Conservation (phyloP, 805 yeast genomes). For the Clavispora vitiphila region DNA sequence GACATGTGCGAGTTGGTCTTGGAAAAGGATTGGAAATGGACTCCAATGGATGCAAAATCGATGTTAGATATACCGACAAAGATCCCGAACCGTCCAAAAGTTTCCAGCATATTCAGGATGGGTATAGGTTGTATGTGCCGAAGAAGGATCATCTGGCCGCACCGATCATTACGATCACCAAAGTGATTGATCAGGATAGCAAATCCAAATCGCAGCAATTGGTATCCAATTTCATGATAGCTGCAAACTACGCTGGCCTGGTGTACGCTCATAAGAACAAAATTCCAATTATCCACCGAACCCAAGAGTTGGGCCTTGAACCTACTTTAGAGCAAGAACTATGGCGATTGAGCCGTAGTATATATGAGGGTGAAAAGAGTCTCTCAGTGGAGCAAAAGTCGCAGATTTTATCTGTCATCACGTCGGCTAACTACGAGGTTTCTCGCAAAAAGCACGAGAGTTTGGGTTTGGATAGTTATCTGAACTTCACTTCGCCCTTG, state of each 20-base stretch:
- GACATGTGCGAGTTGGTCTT: slow-evolving; percentile 17
- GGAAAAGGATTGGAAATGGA: slow-evolving; percentile 20
- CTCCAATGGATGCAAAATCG: slow-evolving; percentile 12
- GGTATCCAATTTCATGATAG: slow-evolving; percentile 82
- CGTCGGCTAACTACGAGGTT: slow-evolving; percentile 48
- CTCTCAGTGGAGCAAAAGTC: slow-evolving; percentile 38
- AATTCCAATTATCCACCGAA: slow-evolving; percentile 50
- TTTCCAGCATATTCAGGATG: slow-evolving; percentile 7
- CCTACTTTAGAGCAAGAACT: slow-evolving; percentile 21
- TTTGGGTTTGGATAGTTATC: slow-evolving; percentile 57
- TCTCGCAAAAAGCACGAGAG: slow-evolving; percentile 50
- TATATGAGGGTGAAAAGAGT: slow-evolving; percentile 10
- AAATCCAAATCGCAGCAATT: slow-evolving; percentile 50
- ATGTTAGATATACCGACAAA: slow-evolving; percentile 8
- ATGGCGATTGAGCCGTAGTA: slow-evolving; percentile 15
- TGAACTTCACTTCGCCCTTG: slow-evolving; percentile 61
- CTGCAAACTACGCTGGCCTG: slow-evolving; percentile 64
- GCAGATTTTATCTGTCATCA: slow-evolving; percentile 41
- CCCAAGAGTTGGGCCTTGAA: slow-evolving; percentile 27
- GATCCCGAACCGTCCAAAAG: neutral
- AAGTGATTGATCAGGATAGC: slow-evolving; percentile 14
- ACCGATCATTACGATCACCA: slow-evolving; percentile 10
- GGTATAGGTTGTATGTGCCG: slow-evolving; percentile 9
- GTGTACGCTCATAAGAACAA: slow-evolving; percentile 35
- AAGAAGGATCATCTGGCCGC: neutral